These are phyloP conservation scores for Pythium aphanidermatum DNA, from an alignment of 352 stramenopile genomes.

Conservation along the genomic window DNA sequence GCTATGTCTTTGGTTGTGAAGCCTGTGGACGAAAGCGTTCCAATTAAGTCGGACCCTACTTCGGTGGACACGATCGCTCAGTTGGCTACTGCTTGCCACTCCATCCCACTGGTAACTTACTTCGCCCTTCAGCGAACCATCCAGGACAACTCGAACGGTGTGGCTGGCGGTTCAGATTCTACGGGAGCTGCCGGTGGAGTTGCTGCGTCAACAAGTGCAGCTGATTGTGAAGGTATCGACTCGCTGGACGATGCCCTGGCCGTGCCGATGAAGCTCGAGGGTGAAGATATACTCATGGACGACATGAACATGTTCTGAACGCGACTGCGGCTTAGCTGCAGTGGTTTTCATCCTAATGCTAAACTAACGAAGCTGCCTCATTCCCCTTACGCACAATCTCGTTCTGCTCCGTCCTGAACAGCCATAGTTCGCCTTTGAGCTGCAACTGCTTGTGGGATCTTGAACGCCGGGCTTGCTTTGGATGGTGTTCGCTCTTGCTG, in stretches of 20 bases:
- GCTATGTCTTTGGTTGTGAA: slow-evolving; percentile 62
- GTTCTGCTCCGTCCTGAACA: slow-evolving; percentile 1
- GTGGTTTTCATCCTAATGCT: no score
- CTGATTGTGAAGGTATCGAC: slow-evolving; percentile 72
- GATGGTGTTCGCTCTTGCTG: slow-evolving; percentile 37
- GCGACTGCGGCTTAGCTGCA: no score
- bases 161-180: not conserved
- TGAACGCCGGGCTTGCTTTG: slow-evolving; percentile 30
- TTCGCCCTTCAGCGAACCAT: slow-evolving; percentile 52
- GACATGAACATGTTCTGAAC: slow-evolving; percentile 83
- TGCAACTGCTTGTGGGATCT: slow-evolving; percentile 37
- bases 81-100: slow-evolving; percentile 52
- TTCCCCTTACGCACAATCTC: no score
- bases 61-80: slow-evolving; percentile 38
- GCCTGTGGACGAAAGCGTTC: slow-evolving; percentile 29
- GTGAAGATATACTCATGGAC: slow-evolving; percentile 77
- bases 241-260: slow-evolving; percentile 67
- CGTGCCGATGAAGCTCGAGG: slow-evolving; percentile 78
- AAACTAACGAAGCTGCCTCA: no score
- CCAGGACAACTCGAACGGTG: slow-evolving; percentile 2
- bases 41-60: slow-evolving; percentile 14
- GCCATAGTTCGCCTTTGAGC: slow-evolving; percentile 17
- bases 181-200: slow-evolving; percentile 1
- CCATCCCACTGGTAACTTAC: slow-evolving; percentile 73
- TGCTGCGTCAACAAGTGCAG: slow-evolving; percentile 21